Percentiles rank a stretch among this genome's conserved stretches.
Evolutionary conservation across 208 protist genomes (phyloP).

Genomic region (Crithidia mellificae): DNA sequence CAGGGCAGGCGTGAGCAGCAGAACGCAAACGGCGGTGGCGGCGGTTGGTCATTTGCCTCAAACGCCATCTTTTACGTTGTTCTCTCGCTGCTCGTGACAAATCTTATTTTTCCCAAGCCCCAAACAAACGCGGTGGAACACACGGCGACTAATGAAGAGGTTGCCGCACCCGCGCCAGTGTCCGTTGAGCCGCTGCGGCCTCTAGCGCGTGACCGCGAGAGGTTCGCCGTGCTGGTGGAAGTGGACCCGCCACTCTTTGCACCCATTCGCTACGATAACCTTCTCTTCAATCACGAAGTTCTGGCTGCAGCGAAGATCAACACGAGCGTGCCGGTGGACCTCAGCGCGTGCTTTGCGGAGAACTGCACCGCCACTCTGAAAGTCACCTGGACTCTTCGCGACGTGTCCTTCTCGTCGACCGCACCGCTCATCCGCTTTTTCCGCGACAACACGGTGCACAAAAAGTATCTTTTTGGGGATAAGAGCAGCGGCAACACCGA

Average conservation of each 20-base stretch:
- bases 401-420: slow-evolving; percentile 19
- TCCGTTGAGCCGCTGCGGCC: slow-evolving; percentile 16
- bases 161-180: neutral
- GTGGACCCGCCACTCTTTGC: slow-evolving; percentile 32
- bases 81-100: slow-evolving; percentile 14
- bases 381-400: slow-evolving; percentile 31
- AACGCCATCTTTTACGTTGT: slow-evolving; percentile 26
- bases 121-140: neutral
- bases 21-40: slow-evolving; percentile 6
- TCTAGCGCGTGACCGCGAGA: slow-evolving; percentile 26
- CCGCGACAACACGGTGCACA: slow-evolving; percentile 23
- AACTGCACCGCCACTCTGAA: slow-evolving; percentile 35
- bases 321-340: slow-evolving; percentile 28
- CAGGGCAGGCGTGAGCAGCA: neutral
- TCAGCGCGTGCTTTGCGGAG: slow-evolving; percentile 20
- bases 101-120: slow-evolving; percentile 21
- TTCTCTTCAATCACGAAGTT: slow-evolving; percentile 29
- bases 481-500: slow-evolving; percentile 14
- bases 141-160: neutral
- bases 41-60: slow-evolving; percentile 7
- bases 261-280: slow-evolving; percentile 27
- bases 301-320: slow-evolving; percentile 15
- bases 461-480: slow-evolving; percentile 31
- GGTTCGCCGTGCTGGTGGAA: slow-evolving; percentile 30
- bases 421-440: slow-evolving; percentile 32